These are phyloP conservation scores for Arthrinium phaeospermum DNA, from an alignment of 2,329 filamentous ascomycete species.

Conservation along the genomic window DNA sequence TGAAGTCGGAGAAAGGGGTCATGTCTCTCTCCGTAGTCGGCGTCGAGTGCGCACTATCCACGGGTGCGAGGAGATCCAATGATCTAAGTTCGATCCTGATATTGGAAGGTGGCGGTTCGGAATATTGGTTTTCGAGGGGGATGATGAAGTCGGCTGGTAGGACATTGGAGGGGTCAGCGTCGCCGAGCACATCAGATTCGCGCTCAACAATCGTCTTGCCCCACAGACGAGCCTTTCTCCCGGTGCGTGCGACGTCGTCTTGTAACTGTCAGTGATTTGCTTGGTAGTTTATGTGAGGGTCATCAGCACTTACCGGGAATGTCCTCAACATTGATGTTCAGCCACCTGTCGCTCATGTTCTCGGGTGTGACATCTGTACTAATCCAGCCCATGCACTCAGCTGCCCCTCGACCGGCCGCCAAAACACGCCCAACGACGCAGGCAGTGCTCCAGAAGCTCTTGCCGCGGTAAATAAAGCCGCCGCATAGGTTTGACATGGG, in stretches of 20 bases:
- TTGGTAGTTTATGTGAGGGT: constrained; percentile 26
- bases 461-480: constrained; percentile 66
- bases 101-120: constrained; percentile 51
- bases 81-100: constrained; percentile 56
- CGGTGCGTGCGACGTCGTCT: constrained; percentile 57
- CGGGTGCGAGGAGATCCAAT: constrained; percentile 53
- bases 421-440: constrained; percentile 70
- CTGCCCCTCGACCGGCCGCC: constrained; percentile 65
- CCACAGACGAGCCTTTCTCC: constrained; percentile 65
- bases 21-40: constrained; percentile 48
- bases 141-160: constrained; percentile 68
- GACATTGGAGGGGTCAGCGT: constrained; percentile 58
- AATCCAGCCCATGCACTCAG: constrained; percentile 73
- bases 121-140: constrained; percentile 61
- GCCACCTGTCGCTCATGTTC: constrained; percentile 60
- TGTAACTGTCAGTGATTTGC: constrained; percentile 27
- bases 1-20: constrained; percentile 45
- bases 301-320: constrained; percentile 51
- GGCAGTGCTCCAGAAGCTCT: constrained; percentile 73
- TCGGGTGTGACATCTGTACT: constrained; percentile 63
- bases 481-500: constrained; percentile 67
- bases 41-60: constrained; percentile 51
- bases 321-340: constrained; percentile 62
- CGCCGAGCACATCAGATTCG: constrained; percentile 65
- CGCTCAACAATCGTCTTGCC: constrained; percentile 64